These are phyloP conservation scores for Parathielavia appendiculata DNA, from an alignment of 495 filamentous ascomycete species.

Conservation along the genomic window DNA sequence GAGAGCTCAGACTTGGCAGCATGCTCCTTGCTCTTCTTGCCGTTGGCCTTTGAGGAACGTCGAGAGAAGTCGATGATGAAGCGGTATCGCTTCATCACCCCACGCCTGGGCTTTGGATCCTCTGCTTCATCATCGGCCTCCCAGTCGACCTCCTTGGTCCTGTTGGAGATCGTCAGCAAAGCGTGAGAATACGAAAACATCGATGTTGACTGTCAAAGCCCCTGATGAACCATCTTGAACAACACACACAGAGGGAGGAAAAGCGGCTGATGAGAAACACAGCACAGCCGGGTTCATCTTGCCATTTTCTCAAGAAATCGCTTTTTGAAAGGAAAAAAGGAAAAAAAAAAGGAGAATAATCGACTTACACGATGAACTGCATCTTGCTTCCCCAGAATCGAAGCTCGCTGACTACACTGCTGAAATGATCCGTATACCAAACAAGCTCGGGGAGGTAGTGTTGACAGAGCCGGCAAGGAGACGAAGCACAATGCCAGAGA, in stretches of 20 bases:
- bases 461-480: not conserved
- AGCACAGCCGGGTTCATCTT: too few species aligned
- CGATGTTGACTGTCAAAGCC: too few species aligned
- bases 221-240: too few species aligned
- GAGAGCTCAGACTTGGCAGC: not conserved
- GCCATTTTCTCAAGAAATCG: not conserved
- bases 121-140: not conserved
- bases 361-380: slow-evolving; percentile 13
- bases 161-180: not conserved
- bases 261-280: too few species aligned
- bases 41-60: not conserved
- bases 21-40: not conserved
- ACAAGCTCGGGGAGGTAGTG: not conserved
- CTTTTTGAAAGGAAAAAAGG: too few species aligned
- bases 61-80: slow-evolving; percentile 9
- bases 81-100: slow-evolving; percentile 3
- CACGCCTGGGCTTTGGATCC: not conserved
- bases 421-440: not conserved
- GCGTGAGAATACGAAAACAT: too few species aligned
- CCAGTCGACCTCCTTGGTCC: slow-evolving; percentile 12
- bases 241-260: too few species aligned
- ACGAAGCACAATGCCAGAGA: not conserved
- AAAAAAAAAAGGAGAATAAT: not conserved
- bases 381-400: not conserved
- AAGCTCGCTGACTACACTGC: not conserved